Evolutionary conservation across 805 yeast species (phyloP).

Genomic region (Kodamaea sagamina): DNA sequence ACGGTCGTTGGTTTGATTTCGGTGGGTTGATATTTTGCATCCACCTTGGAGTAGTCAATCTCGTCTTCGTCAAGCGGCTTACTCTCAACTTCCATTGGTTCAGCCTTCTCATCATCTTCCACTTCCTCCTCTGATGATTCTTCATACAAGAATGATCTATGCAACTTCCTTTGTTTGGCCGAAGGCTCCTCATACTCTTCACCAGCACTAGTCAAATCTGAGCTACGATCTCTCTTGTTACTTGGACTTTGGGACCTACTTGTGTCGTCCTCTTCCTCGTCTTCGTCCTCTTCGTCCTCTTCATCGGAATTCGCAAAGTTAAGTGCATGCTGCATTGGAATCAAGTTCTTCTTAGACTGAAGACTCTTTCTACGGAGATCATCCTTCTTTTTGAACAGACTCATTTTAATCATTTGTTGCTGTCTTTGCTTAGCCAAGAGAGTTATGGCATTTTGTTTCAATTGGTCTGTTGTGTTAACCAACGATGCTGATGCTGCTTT

Average conservation of each 20-base stretch:
- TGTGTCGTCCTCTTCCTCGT: conserved; percentile 34
- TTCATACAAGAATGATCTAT: conserved; percentile 36
- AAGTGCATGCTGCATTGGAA: conserved; percentile 58
- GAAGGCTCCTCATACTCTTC: conserved; percentile 16
- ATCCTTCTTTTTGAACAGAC: conserved; percentile 34
- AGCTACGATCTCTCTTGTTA: conserved; percentile 8
- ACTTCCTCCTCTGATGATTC: conserved; percentile 37
- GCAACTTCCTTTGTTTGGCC: conserved; percentile 30
- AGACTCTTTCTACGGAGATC: conserved; percentile 13
- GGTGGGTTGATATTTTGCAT: conserved; percentile 51
- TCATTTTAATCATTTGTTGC: conserved; percentile 15
- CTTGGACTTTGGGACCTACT: conserved; percentile 20
- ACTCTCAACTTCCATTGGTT: conserved; percentile 22
- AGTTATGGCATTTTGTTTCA: conserved; percentile 30
- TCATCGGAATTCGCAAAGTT: conserved; percentile 43
- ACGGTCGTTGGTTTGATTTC: conserved; percentile 57
- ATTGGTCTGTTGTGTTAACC: conserved; percentile 13
- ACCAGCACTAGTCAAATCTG: conserved; percentile 23
- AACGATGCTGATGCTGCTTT: conserved; percentile 16
- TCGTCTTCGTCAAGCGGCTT: conserved; percentile 20
- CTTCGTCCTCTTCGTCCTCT: conserved; percentile 36
- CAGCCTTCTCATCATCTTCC: conserved; percentile 26
- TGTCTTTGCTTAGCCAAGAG: conserved; percentile 24
- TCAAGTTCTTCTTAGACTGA: conserved; percentile 35
- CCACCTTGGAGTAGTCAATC: conserved; percentile 31